Base-by-base conservation (phyloP, 441 rosid species). In the Adansonia madagascariensis region DNA sequence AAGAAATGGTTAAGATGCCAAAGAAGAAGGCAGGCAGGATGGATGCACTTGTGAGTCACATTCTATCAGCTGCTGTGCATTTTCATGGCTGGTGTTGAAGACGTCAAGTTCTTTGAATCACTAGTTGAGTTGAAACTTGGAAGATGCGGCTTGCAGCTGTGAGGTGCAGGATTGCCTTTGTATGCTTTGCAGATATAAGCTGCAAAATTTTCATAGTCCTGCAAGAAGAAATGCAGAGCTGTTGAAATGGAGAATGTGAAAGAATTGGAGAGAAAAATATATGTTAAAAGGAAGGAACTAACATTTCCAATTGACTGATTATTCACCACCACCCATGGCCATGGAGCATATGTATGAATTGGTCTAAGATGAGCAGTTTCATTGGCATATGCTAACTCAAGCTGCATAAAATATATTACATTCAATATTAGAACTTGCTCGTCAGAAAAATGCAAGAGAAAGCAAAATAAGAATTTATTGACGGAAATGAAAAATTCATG, bases 351-450 rank as follows among this genome's bases (percentile, higher is more conserved):
- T 44, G 79, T 46, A 12, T 70, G 90, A 56, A 91, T 84, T 69
- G 94, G 96, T 73, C 39, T 50, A n/a, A 93, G 94, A 76, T 80
- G 80, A 14, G 81, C 79, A 55, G 94, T 89, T 80, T 91, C 93
- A 73, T 81, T 62, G 22, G 81, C 88, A 82, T 82, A 64, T 60
- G 69, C 75, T 46, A 70, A 77, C 75, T 84, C 87, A 73, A 91
- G 84, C 96, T 91, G 93, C 87, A 81, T 41, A 14, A 35, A 73
- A 15, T 15, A 35, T 35, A 35, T 20, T 17, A 46, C 3, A 46
- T 46, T 12, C 55, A 49, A 27, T 12, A 8, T 12, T 27, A 71
- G 44, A 49, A 24, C 4, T 46, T n/a, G 8, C 39, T 12, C 12
- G 24, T 15, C n/a, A 7, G 52, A 73, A 14, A 35, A 35, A 35